These are phyloP conservation scores for Diaporthe helianthi DNA, from an alignment of 2,329 filamentous ascomycete genomes.

Conservation along the genomic window DNA sequence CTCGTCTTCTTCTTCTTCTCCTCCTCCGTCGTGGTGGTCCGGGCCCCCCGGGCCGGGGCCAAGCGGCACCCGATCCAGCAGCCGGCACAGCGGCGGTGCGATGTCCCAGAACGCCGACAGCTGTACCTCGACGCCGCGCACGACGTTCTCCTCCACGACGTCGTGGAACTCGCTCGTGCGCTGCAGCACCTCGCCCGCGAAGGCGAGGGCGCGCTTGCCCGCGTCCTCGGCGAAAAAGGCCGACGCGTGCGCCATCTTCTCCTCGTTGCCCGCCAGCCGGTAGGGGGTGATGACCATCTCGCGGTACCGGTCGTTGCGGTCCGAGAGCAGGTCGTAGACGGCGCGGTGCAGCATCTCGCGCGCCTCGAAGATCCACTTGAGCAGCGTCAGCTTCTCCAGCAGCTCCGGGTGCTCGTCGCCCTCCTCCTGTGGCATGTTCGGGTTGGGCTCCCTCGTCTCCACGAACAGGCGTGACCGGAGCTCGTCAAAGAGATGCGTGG, in stretches of 20 bases:
- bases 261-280: constrained; percentile 73
- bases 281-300: constrained; percentile 86
- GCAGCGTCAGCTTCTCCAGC: constrained; percentile 88
- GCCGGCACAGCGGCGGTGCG: constrained; percentile 77
- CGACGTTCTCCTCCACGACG: constrained; percentile 84
- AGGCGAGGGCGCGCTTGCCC: constrained; percentile 72
- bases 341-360: constrained; percentile 87
- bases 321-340: constrained; percentile 82
- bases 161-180: constrained; percentile 79
- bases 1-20: background rate
- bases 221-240: constrained; percentile 85
- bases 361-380: constrained; percentile 97
- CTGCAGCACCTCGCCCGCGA: constrained; percentile 73
- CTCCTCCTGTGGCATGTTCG: constrained; percentile 90
- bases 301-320: constrained; percentile 86
- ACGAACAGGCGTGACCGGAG: constrained; percentile 76
- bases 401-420: constrained; percentile 95
- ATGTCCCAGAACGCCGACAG: constrained; percentile 98
- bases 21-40: no score
- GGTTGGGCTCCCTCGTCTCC: constrained; percentile 70
- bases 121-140: constrained; percentile 87
- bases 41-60: constrained; percentile 38
- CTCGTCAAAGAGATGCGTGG: constrained; percentile 79
- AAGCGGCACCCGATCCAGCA: constrained; percentile 80
- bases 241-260: constrained; percentile 80